Base-by-base conservation (phyloP, 2,329 filamentous ascomycete species). In the Nigrospora oryzae region DNA sequence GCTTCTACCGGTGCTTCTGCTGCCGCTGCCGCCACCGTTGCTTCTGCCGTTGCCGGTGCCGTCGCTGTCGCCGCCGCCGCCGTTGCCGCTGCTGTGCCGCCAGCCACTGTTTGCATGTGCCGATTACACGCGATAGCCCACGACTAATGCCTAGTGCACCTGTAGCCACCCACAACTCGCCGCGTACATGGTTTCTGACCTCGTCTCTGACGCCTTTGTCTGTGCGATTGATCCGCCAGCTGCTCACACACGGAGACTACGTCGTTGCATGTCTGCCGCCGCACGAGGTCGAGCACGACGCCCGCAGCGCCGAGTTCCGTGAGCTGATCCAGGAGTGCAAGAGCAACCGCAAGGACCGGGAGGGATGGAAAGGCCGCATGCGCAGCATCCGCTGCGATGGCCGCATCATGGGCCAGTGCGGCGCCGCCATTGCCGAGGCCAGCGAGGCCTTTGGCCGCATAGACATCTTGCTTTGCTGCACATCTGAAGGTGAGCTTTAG, bases 161-260 rank as follows among this genome's bases (percentile, higher is more conserved):
- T 44, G 55, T 65, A 80, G 77, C 79, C 50, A 82, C 78, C 17
- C 79, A 83, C 63, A 83, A 83, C 59, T 83, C 79, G 31, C 89
- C 90, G 42, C 84, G 91, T 58, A 88, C 91, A 57, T 97, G 93
- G 93, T 83, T 98, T 60, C 71, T 98, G 52, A 95, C 90, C 11
- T 84, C 87, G 47, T 87, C 88, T 32, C 79, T 91, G 48, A 91
- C 89, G 33, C 89, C 91, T 12, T 77, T 96, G 51, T 84, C 84
- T 44, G 85, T 95, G 48, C 84, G 87, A 38, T 75, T 96, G 46
- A 86, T 89, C 44, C 81, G 85, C 44, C 79, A 88, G 55, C 75
- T 95, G 37, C 82, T 97, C 40, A 80, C 81, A n/a, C 89, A 96
- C 65, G 91, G 93, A 40, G 93, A 97, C 65, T 90, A 85, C 61